Percentiles rank a stretch among this genome's conserved stretches.
Conservation (phyloP, 2,329 filamentous ascomycete genomes). For the Talaromyces albobiverticillius region DNA sequence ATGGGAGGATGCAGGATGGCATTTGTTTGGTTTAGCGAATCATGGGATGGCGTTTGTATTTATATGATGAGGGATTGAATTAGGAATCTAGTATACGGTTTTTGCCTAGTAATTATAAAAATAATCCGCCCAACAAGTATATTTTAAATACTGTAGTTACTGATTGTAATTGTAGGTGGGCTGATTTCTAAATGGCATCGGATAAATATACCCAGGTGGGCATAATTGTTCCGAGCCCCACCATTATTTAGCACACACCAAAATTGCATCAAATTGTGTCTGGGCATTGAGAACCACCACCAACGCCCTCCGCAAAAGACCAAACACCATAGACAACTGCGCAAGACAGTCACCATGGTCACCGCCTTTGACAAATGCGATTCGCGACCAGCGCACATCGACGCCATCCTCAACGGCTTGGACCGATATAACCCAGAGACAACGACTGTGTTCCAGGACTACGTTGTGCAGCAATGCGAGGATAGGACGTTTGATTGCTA, state of each 20-base stretch:
- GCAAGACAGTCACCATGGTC: slow-evolving; percentile 21
- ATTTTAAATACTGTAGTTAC: too few relatives aligned
- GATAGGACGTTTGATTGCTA: slow-evolving; percentile 92
- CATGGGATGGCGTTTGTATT: neutral
- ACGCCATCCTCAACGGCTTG: slow-evolving; percentile 90
- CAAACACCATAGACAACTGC: neutral
- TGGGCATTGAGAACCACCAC: neutral
- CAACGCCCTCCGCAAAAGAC: neutral
- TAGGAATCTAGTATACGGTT: too few relatives aligned
- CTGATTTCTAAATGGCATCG: too few relatives aligned
- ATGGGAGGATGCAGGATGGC: neutral
- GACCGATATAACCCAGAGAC: slow-evolving; percentile 99
- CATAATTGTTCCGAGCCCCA: slow-evolving; percentile 9
- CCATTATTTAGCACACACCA: slow-evolving; percentile 13
- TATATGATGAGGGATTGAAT: too few relatives aligned
- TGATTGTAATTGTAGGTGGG: too few relatives aligned
- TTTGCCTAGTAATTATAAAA: too few relatives aligned
- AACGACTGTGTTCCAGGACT: slow-evolving; percentile 87
- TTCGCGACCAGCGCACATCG: slow-evolving; percentile 88
- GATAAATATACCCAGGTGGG: slow-evolving; percentile 9
- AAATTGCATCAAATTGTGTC: slow-evolving; percentile 3
- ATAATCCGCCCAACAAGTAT: too few relatives aligned
- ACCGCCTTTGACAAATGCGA: slow-evolving; percentile 78
- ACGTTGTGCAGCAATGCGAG: slow-evolving; percentile 92
- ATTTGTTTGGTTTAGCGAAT: neutral